These are phyloP conservation scores for Chaetoscypha palmicola DNA, from an alignment of 2,329 filamentous ascomycete species.

Conservation along the genomic window DNA sequence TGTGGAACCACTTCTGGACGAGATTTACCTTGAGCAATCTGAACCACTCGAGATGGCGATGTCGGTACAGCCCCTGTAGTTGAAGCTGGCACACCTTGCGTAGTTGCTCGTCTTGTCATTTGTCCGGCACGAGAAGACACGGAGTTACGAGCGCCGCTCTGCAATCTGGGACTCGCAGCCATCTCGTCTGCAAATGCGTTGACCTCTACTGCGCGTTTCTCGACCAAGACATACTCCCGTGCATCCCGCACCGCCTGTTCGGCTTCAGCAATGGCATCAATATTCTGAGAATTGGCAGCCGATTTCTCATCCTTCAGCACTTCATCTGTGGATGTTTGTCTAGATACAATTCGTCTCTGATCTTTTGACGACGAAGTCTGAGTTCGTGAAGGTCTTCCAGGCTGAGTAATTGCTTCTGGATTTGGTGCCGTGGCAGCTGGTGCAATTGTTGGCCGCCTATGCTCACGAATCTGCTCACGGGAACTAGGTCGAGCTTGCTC, in stretches of 20 bases:
- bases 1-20: conserved; percentile 56
- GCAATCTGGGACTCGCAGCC: conserved; percentile 60
- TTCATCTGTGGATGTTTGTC: conserved; percentile 22
- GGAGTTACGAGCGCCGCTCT: conserved; percentile 36
- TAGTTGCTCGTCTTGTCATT: conserved; percentile 69
- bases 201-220: conserved; percentile 91
- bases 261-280: conserved; percentile 57
- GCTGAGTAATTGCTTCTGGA: conserved; percentile 28
- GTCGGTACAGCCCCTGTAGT: conserved; percentile 62
- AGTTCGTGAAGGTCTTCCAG: conserved; percentile 25
- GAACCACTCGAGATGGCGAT: conserved; percentile 63
- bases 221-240: conserved; percentile 90
- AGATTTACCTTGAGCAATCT: conserved; percentile 61
- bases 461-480: conserved; percentile 10
- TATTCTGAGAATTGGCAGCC: conserved; percentile 14
- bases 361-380: conserved; percentile 10
- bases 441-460: conserved; percentile 17
- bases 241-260: conserved; percentile 76
- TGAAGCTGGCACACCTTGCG: conserved; percentile 64
- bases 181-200: conserved; percentile 96
- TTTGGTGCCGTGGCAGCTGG: conserved; percentile 26
- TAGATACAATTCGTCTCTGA: conserved; percentile 10
- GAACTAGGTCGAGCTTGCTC: conserved; percentile 15
- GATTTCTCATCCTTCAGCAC: conserved; percentile 19
- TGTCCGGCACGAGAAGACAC: conserved; percentile 50